These are phyloP conservation scores for Aspergillus sp. DNA, from an alignment of 2,329 filamentous ascomycete genomes.

Conservation along the genomic window DNA sequence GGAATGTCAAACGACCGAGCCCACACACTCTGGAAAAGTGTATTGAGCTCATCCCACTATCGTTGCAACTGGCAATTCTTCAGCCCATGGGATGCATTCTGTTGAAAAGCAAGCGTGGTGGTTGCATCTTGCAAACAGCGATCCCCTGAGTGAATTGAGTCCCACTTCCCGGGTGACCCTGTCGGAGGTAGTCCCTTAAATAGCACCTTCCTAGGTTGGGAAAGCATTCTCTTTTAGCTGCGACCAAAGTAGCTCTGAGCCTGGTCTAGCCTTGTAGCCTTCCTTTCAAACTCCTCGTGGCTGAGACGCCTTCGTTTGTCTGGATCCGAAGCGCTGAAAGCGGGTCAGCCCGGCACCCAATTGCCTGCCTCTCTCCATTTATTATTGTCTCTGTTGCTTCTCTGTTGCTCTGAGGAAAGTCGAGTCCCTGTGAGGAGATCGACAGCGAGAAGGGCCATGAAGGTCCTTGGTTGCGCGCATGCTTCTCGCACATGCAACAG, in stretches of 20 bases:
- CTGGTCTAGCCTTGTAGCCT: not conserved
- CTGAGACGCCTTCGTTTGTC: not conserved
- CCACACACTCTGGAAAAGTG: not conserved
- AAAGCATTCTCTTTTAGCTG: not conserved
- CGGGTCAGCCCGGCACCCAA: constrained; percentile 8
- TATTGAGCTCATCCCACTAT: not conserved
- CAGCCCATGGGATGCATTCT: not conserved
- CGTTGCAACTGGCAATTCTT: not conserved
- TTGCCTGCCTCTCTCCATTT: not conserved
- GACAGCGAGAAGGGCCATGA: not conserved
- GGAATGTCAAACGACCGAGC: not conserved
- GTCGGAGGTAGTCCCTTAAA: not conserved
- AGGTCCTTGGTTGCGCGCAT: not conserved
- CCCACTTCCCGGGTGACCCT: constrained; percentile 1
- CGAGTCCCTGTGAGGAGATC: not conserved
- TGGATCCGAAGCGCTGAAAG: not conserved
- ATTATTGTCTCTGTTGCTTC: not conserved
- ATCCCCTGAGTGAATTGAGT: not conserved
- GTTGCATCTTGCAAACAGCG: not conserved
- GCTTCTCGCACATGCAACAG: not conserved
- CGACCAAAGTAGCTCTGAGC: not conserved
- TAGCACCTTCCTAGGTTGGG: constrained; percentile 6
- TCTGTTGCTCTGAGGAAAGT: not conserved
- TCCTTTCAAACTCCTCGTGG: not conserved
- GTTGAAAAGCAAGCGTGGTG: not conserved